phyloP scores from a whole-genome alignment of 2,329 filamentous ascomycete species.

The Ascochyta viciae-villosae region DNA sequence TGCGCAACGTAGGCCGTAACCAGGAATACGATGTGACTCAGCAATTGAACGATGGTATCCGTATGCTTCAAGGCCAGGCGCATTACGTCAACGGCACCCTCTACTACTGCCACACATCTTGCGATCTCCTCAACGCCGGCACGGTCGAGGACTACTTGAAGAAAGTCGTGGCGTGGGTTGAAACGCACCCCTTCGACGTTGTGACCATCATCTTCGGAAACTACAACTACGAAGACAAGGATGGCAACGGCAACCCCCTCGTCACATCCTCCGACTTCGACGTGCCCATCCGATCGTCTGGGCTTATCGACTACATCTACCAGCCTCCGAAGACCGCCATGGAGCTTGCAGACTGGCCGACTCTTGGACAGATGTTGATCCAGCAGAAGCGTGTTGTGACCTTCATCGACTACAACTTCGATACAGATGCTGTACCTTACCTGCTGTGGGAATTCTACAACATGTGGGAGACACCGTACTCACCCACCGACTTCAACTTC shows the following conservation, averaged over 20 bases:
- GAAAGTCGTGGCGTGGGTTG: conserved; percentile 76
- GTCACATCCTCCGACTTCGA: conserved; percentile 70
- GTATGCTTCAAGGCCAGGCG: conserved; percentile 65
- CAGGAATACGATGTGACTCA: conserved; percentile 47
- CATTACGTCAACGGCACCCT: conserved; percentile 66
- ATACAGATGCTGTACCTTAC: conserved; percentile 81
- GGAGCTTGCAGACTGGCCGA: conserved; percentile 82
- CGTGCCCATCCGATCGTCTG: conserved; percentile 72
- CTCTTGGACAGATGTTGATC: conserved; percentile 67
- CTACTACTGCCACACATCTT: conserved; percentile 87
- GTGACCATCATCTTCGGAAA: conserved; percentile 90
- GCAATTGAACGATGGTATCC: conserved; percentile 51
- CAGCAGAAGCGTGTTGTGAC: conserved; percentile 48
- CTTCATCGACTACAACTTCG: conserved; percentile 61
- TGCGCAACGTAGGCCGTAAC: conserved; percentile 46
- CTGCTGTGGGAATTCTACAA: conserved; percentile 88
- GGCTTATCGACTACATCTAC: conserved; percentile 77
- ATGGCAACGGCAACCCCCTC: conserved; percentile 54
- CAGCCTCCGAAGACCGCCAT: conserved; percentile 78
- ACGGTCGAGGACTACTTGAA: conserved; percentile 77
- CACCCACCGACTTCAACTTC: conserved; percentile 71
- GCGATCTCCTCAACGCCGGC: conserved; percentile 83
- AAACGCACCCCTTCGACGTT: conserved; percentile 82
- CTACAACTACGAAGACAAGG: conserved; percentile 56
- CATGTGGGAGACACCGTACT: conserved; percentile 92